These are phyloP conservation scores for Penicillium sp. DNA, from an alignment of 2,329 filamentous ascomycete genomes.

Conservation along the genomic window DNA sequence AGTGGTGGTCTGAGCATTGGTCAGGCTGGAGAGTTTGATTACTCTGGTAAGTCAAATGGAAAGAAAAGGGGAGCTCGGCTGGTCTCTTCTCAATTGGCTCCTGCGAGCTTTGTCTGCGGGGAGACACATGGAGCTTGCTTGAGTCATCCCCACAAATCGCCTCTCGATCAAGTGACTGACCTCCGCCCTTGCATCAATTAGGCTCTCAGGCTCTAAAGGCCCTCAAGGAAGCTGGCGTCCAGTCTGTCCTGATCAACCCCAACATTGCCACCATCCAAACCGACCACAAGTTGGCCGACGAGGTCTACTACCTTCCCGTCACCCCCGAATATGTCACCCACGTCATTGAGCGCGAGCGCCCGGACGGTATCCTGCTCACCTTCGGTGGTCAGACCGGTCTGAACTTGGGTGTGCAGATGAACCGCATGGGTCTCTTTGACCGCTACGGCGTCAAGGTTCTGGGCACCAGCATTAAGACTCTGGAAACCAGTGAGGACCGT, in stretches of 20 bases:
- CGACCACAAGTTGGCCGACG: slow-evolving; percentile 89
- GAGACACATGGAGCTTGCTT: not conserved
- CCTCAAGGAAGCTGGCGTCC: slow-evolving; percentile 86
- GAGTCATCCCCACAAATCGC: too few species aligned
- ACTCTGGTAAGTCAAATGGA: slow-evolving; percentile 66
- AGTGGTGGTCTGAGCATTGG: slow-evolving; percentile 94
- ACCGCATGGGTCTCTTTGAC: slow-evolving; percentile 90
- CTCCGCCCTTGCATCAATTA: slow-evolving; percentile 35
- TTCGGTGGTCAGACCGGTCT: slow-evolving; percentile 97
- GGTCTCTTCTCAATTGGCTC: not conserved
- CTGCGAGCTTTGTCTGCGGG: too few species aligned
- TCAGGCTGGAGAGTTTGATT: slow-evolving; percentile 97
- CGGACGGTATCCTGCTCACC: slow-evolving; percentile 93
- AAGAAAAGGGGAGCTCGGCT: not conserved
- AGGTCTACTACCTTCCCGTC: slow-evolving; percentile 96
- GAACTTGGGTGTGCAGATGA: slow-evolving; percentile 95
- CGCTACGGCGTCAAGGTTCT: slow-evolving; percentile 93
- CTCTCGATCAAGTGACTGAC: slow-evolving; percentile 19
- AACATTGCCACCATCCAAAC: slow-evolving; percentile 99
- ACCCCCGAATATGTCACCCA: slow-evolving; percentile 97
- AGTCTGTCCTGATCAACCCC: slow-evolving; percentile 90
- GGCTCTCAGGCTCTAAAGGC: slow-evolving; percentile 95
- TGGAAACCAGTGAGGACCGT: slow-evolving; percentile 92
- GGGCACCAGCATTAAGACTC: slow-evolving; percentile 86
- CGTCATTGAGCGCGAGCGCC: slow-evolving; percentile 91